These are phyloP conservation scores for Diaporthe longicolla DNA, from an alignment of 2,329 filamentous ascomycete genomes.

Conservation along the genomic window DNA sequence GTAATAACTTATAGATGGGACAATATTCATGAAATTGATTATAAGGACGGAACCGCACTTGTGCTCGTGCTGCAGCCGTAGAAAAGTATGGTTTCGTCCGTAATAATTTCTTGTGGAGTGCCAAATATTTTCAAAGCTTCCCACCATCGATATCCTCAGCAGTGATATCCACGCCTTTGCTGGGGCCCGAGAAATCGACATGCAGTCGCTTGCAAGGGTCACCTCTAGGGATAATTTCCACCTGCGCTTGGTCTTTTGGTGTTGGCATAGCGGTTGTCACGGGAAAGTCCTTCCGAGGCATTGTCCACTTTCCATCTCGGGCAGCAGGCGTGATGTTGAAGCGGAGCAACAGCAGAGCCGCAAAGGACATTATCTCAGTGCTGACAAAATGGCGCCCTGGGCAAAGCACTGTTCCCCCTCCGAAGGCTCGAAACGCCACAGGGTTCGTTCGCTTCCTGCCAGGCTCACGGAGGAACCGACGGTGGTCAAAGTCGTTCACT, in stretches of 20 bases:
- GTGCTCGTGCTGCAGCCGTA: no score
- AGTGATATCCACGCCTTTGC: not conserved
- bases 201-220: not conserved
- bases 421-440: constrained; percentile 52
- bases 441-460: constrained; percentile 22
- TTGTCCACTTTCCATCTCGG: constrained; percentile 23
- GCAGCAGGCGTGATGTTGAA: constrained; percentile 44
- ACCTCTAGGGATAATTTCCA: not conserved
- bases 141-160: not conserved
- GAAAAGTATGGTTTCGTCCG: no score
- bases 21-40: no score
- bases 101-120: no score
- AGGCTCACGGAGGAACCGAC: no score
- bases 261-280: constrained; percentile 15
- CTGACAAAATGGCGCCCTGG: constrained; percentile 32
- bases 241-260: not conserved
- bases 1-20: no score
- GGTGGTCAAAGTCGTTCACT: no score
- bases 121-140: not conserved
- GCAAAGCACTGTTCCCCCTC: constrained; percentile 18
- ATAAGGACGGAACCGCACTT: no score
- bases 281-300: constrained; percentile 31
- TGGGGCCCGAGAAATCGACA: not conserved
- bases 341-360: constrained; percentile 44
- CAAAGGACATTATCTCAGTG: constrained; percentile 43